A percentile compares a stretch with the other conserved stretches of the same genome.
Conservation (phyloP, 176 grass and related monocot species). For the Oryza coarctata region DNA sequence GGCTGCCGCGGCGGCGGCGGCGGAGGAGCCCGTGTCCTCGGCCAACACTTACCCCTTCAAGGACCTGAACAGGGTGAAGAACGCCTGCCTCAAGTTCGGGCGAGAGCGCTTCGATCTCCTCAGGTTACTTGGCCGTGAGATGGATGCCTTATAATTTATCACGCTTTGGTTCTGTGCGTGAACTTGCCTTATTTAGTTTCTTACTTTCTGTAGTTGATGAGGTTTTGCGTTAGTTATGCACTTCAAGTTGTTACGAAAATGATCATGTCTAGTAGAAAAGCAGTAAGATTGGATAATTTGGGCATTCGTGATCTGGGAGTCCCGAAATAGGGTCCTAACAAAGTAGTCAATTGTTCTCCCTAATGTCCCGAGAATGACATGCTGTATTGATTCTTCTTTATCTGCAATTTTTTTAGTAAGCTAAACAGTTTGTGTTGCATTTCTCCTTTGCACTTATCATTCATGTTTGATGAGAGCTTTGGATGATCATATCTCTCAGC, state of each 20-base stretch:
- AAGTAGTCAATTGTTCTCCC: too few species aligned
- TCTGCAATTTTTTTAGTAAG: background rate
- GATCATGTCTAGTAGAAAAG: background rate
- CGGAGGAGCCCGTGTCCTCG: background rate
- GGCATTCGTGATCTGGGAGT: background rate
- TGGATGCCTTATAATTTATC: conserved; percentile 3
- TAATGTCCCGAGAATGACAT: background rate
- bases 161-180: background rate
- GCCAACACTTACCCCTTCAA: conserved; percentile 12
- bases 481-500: background rate
- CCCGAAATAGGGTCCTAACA: background rate
- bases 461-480: background rate
- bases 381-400: background rate
- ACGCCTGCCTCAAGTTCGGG: conserved; percentile 87
- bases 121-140: conserved; percentile 37
- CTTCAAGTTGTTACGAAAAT: background rate
- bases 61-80: conserved; percentile 72
- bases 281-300: background rate
- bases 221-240: background rate
- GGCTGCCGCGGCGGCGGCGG: background rate
- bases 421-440: background rate
- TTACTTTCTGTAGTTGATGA: background rate
- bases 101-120: conserved; percentile 86
- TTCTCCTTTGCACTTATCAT: background rate
- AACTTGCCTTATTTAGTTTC: background rate